Conservation (phyloP, 2,329 filamentous ascomycete genomes). For the Verticillium alfalfae region DNA sequence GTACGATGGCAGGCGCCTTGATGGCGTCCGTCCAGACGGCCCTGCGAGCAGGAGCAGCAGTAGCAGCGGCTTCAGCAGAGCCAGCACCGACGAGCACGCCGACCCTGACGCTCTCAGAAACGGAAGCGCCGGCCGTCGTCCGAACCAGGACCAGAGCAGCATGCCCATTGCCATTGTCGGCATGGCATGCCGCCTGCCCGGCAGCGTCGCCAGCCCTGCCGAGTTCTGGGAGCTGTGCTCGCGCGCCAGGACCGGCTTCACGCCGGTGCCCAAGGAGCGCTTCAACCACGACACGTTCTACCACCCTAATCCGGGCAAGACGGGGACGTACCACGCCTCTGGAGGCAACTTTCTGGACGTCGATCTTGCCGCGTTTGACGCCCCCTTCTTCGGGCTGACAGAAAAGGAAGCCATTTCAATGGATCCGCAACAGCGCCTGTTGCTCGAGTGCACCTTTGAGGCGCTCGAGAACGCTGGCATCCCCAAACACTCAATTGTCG, state of each 20-base stretch:
- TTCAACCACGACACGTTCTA: slow-evolving; percentile 38
- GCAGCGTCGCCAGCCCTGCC: slow-evolving; percentile 31
- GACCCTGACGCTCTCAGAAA: neutral
- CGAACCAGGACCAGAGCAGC: neutral
- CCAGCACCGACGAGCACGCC: neutral
- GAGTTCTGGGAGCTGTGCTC: slow-evolving; percentile 33
- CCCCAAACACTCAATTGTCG: slow-evolving; percentile 21
- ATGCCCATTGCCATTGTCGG: slow-evolving; percentile 41
- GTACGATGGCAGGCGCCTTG: slow-evolving; percentile 8
- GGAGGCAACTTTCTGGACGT: slow-evolving; percentile 37
- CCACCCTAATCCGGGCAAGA: slow-evolving; percentile 1
- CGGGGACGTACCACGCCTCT: slow-evolving; percentile 5
- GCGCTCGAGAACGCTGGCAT: slow-evolving; percentile 48
- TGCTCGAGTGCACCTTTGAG: slow-evolving; percentile 49
- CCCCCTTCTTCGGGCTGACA: slow-evolving; percentile 47
- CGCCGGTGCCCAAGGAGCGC: slow-evolving; percentile 35
- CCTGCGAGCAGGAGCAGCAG: neutral
- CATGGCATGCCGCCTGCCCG: slow-evolving; percentile 40
- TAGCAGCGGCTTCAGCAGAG: too few species aligned
- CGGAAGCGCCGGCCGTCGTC: neutral
- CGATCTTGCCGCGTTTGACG: slow-evolving; percentile 42
- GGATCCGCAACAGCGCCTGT: slow-evolving; percentile 49
- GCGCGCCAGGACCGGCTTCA: slow-evolving; percentile 5
- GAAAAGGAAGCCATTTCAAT: slow-evolving; percentile 44
- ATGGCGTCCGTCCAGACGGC: slow-evolving; percentile 3